Base-by-base conservation (phyloP, 495 filamentous ascomycete genomes). In the Hypoxylon fuscum region DNA sequence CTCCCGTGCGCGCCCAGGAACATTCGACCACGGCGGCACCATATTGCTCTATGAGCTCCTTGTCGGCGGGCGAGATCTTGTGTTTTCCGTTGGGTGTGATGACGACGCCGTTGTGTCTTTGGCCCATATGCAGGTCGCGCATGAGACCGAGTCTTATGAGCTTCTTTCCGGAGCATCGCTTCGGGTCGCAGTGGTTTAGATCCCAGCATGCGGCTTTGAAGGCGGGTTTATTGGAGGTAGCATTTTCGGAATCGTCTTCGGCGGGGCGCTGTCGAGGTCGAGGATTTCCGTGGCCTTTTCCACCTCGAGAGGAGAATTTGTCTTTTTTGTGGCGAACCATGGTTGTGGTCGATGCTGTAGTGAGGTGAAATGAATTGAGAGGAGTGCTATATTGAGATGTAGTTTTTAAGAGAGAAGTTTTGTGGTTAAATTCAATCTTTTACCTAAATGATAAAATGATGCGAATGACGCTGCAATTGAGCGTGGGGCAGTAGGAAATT, bases 171-270 rank as follows among this genome's bases (percentile, higher is more conserved):
- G 94, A 97, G 74, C 95, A 98, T 66, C 96, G 81, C 74, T 98
- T 97, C 6, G 93, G 93, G 73, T 98, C 95, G 77, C 95, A 98
- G 74, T 98, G 95, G 44, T 92, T 92, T 31, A 98, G 79, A 74
- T 98, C 95, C 95, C 95, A 98, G 71, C 94, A 97, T 31, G 94
- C 95, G 41, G 95, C 96, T 79, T 90, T 92, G 83, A 90, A 96
- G 11, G 85, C 72, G 25, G 91, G 89, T 55, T 79, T 78, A 32
- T 77, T 69, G 48, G 76, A 65, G 29, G 64, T 57, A 22, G 17
- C 42, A 49, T 77, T 77, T 50, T 81, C 75, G 66, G 76, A 76
- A 41, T 74, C 66, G 23, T 71, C 54, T 25, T 70, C 63, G 29
- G 66, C 51, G 41, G 66, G 43, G 61, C 34, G 67, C 32, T 56